Base-by-base conservation (phyloP, 148 eudicot genomes). In the Cornus controversa region DNA sequence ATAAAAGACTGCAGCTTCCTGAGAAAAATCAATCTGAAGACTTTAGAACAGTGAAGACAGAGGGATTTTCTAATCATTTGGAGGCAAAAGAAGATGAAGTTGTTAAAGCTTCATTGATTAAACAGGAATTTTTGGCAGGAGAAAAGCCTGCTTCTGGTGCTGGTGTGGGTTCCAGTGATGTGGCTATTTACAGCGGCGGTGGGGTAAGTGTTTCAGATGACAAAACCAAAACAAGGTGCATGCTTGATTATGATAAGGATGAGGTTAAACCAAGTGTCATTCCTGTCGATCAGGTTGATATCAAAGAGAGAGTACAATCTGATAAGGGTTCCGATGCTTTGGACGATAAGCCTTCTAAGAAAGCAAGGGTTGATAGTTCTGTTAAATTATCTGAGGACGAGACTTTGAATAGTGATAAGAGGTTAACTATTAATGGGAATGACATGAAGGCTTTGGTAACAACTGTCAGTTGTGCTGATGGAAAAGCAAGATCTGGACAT, bases 311-410 rank as follows among this genome's bases (percentile, higher is more conserved):
- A 58, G 31, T 67, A 34, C 70, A 76, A 60, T 75, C 71, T 68
- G 34, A 24, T n/a, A 28, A 34, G 72, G 79, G 84, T 70, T 16
- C 82, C 75, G 75, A 79, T 72, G 58, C 70, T 53, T 54, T 71
- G 73, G 82, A 85, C 16, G 87, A 58, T 71, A 79, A 68, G 37
- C 75, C 78, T 31, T 40, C 74, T 40, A 89, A 89, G 83, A 87
- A 83, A 70, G 68, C 45, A 40, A 40, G 8, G 45, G 45, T 65
- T 67, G 82, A 78, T 31, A 36, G 57, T 71, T n/a, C 80, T 31
- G 11, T 47, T 57, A 79, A 53, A 71, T 26, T 10, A 22, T 11
- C 73, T 4, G 66, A 82, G 16, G 60, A 34, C 37, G 67, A 64
- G 58, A 71, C 58, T 22, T 27, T 64, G 7, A 75, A 68, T 13